Conservation (phyloP, 495 filamentous ascomycete species). For the Xylaria grammica region DNA sequence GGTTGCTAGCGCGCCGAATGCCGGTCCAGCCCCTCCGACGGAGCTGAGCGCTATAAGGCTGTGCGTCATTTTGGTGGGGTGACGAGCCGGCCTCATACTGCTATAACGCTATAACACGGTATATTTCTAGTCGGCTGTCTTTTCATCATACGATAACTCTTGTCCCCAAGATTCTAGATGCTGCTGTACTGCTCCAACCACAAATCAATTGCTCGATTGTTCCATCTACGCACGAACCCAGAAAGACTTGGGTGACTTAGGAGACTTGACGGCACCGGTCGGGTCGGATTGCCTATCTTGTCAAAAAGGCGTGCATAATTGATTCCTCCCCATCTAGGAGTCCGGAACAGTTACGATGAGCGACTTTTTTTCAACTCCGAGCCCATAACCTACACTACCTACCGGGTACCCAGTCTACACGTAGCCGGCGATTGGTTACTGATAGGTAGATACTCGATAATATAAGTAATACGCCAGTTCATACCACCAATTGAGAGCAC, state of each 20-base stretch:
- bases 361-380: slow-evolving; percentile 2
- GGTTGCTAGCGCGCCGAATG: slow-evolving; percentile 17
- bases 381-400: no score
- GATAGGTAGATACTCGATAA: no score
- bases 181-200: no score
- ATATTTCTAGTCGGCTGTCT: not conserved
- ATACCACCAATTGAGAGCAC: not conserved
- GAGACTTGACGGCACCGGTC: not conserved
- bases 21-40: slow-evolving; percentile 13
- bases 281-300: no score
- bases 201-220: no score
- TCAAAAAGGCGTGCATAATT: no score
- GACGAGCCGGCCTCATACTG: not conserved
- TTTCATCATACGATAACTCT: not conserved
- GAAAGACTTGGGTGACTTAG: no score
- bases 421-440: no score
- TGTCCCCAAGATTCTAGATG: no score
- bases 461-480: not conserved
- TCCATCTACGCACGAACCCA: no score
- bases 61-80: slow-evolving; percentile 22
- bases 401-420: no score
- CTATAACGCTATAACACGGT: not conserved
- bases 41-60: slow-evolving; percentile 14
- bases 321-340: not conserved
- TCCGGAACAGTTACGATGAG: not conserved